Conservation (phyloP, 768 basidiomycete genomes). For the Macrolepiota albuminosa region DNA sequence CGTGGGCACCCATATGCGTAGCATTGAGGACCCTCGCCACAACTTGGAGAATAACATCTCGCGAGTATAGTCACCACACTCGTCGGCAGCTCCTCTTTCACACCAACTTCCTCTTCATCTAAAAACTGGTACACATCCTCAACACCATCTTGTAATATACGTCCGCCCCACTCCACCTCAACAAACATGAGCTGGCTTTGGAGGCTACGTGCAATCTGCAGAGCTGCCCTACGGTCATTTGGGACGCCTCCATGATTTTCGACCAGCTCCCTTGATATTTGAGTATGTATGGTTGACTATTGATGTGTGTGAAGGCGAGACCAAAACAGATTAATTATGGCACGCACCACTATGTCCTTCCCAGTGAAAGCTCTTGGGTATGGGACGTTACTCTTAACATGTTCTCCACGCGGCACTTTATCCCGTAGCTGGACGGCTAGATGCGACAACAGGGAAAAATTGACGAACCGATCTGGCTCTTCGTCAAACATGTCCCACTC, state of each 20-base stretch:
- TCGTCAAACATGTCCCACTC: slow-evolving; percentile 37
- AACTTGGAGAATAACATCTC: slow-evolving; percentile 84
- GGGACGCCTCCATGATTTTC: slow-evolving; percentile 61
- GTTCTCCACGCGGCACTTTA: slow-evolving; percentile 81
- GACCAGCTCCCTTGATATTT: slow-evolving; percentile 74
- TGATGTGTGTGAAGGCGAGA: background rate
- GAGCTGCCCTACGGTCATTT: slow-evolving; percentile 74
- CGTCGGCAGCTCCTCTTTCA: slow-evolving; percentile 73
- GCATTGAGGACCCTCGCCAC: slow-evolving; percentile 72
- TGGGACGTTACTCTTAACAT: slow-evolving; percentile 92
- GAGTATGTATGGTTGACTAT: slow-evolving; percentile 81
- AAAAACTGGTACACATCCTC: slow-evolving; percentile 95
- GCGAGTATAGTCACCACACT: slow-evolving; percentile 87
- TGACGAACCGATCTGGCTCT: slow-evolving; percentile 78
- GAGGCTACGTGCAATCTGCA: slow-evolving; percentile 83
- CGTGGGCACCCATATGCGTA: slow-evolving; percentile 81
- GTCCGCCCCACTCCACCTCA: slow-evolving; percentile 93
- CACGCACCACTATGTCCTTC: slow-evolving; percentile 84
- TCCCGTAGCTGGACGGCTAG: slow-evolving; percentile 86
- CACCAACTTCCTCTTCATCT: slow-evolving; percentile 70
- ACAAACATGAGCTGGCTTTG: slow-evolving; percentile 94
- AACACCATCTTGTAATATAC: slow-evolving; percentile 79
- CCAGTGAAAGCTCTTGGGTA: slow-evolving; percentile 92
- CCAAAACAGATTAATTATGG: background rate
- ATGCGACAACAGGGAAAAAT: slow-evolving; percentile 82